A percentile compares a stretch with the other conserved stretches of the same genome.
Conservation (phyloP, 371 early-diverging fungal species). For the Saksenaea oblongispora region DNA sequence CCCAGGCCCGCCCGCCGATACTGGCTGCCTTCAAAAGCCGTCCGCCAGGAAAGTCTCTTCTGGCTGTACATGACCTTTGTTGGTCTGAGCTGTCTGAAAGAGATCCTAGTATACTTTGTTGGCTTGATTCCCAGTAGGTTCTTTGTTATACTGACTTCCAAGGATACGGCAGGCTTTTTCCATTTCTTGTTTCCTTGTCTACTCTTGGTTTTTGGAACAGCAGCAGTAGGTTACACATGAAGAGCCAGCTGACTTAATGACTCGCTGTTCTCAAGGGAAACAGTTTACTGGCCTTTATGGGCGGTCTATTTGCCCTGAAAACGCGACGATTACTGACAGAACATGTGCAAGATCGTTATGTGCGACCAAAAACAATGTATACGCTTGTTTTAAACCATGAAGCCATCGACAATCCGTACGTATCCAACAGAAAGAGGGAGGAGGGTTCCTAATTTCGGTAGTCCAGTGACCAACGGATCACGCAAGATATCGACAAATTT, state of each 20-base stretch:
- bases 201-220: slow-evolving; percentile 56
- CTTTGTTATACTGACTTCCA: slow-evolving; percentile 67
- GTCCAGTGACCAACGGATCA: slow-evolving; percentile 84
- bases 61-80: slow-evolving; percentile 55
- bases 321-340: slow-evolving; percentile 58
- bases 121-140: slow-evolving; percentile 75
- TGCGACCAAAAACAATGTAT: slow-evolving; percentile 64
- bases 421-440: slow-evolving; percentile 2
- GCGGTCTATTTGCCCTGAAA: slow-evolving; percentile 60
- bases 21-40: slow-evolving; percentile 27
- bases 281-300: slow-evolving; percentile 56
- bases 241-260: background rate
- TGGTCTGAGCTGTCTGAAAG: slow-evolving; percentile 44
- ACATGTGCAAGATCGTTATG: slow-evolving; percentile 63
- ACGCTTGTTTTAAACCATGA: slow-evolving; percentile 54
- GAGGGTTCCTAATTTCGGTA: background rate
- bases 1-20: slow-evolving; percentile 10
- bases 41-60: slow-evolving; percentile 32
- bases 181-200: slow-evolving; percentile 53
- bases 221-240: slow-evolving; percentile 39
- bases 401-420: slow-evolving; percentile 73
- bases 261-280: slow-evolving; percentile 49
- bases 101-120: slow-evolving; percentile 68
- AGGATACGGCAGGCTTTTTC: slow-evolving; percentile 60
- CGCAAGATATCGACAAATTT: slow-evolving; percentile 88